A percentile compares a stretch with the other conserved stretches of the same genome.
phyloP scores from a whole-genome alignment of 768 basidiomycete species.

The Pleurotus tuoliensis region DNA sequence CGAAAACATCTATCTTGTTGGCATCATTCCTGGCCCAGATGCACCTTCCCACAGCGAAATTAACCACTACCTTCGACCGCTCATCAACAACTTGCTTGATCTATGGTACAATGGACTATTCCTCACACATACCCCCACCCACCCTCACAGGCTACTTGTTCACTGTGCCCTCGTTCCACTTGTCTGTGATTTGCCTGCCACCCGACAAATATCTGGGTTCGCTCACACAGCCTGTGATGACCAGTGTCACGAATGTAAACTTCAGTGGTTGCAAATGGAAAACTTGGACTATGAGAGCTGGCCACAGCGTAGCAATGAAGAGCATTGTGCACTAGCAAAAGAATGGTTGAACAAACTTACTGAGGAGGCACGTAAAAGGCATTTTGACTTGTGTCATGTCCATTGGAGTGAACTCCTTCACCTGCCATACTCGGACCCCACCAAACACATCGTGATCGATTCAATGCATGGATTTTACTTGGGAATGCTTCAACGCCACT shows the following conservation, averaged over 20 bases:
- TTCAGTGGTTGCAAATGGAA: conserved; percentile 9
- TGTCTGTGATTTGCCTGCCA: conserved; percentile 32
- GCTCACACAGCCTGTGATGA: conserved; percentile 11
- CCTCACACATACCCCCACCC: background rate
- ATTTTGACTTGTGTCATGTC: conserved; percentile 18
- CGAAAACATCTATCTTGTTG: too few relatives aligned
- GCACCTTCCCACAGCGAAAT: too few relatives aligned
- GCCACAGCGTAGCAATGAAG: conserved; percentile 8
- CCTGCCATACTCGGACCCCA: conserved; percentile 32
- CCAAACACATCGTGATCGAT: conserved; percentile 23
- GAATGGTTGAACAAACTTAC: conserved; percentile 14
- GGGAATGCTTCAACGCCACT: conserved; percentile 22
- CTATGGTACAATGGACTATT: background rate
- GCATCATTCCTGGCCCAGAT: too few relatives aligned
- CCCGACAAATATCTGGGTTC: conserved; percentile 25
- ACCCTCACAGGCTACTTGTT: background rate
- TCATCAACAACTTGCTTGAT: too few relatives aligned
- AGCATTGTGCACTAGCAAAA: conserved; percentile 13
- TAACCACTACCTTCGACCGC: too few relatives aligned
- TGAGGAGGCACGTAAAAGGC: background rate
- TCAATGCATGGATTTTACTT: conserved; percentile 35
- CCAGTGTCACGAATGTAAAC: conserved; percentile 19
- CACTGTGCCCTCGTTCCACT: conserved; percentile 6
- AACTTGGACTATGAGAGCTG: conserved; percentile 14
- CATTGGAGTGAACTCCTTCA: conserved; percentile 23